phyloP scores from a whole-genome alignment of 108 stramenopile species.

The Seminavis robusta region DNA sequence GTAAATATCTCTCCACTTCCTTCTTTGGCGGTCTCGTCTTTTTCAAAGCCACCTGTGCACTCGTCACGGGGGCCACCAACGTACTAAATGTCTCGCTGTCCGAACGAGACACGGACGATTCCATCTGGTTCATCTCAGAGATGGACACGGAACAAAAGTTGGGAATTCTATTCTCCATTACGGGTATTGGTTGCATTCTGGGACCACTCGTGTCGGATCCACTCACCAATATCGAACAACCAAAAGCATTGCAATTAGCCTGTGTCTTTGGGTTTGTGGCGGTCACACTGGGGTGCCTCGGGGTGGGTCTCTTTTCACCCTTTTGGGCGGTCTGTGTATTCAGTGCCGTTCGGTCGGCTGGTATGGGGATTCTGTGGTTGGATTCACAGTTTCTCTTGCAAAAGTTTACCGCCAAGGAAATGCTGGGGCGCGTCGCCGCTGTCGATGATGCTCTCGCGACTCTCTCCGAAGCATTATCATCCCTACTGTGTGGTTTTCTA shows the following conservation, averaged over 20 bases:
- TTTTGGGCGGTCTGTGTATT: constrained; percentile 19
- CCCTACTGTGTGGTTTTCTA: constrained; percentile 38
- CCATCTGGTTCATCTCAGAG: too few relatives aligned
- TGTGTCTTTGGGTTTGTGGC: constrained; percentile 39
- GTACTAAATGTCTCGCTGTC: constrained; percentile 58
- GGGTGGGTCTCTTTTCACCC: constrained; percentile 13
- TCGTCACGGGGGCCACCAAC: constrained; percentile 49
- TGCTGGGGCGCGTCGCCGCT: constrained; percentile 53
- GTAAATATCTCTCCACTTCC: too few relatives aligned
- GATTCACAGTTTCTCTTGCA: constrained; percentile 37
- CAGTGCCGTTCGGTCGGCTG: constrained; percentile 36
- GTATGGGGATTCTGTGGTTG: constrained; percentile 45
- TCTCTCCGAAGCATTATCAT: constrained; percentile 39
- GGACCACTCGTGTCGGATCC: constrained; percentile 42
- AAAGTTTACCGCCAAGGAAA: constrained; percentile 35
- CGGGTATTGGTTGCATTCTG: constrained; percentile 57
- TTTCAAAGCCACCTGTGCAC: constrained; percentile 29
- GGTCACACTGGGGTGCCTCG: constrained; percentile 27
- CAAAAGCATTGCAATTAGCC: constrained; percentile 34
- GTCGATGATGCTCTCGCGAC: constrained; percentile 57
- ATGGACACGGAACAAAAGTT: constrained; percentile 25
- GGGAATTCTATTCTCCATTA: constrained; percentile 45
- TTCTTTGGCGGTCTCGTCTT: constrained; percentile 46
- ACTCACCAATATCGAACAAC: constrained; percentile 34
- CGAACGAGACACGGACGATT: constrained; percentile 12